Percentiles rank a stretch among this genome's conserved stretches.
phyloP scores from a whole-genome alignment of 1,284 basidiomycete genomes.

The Puccinia brachypodii region DNA sequence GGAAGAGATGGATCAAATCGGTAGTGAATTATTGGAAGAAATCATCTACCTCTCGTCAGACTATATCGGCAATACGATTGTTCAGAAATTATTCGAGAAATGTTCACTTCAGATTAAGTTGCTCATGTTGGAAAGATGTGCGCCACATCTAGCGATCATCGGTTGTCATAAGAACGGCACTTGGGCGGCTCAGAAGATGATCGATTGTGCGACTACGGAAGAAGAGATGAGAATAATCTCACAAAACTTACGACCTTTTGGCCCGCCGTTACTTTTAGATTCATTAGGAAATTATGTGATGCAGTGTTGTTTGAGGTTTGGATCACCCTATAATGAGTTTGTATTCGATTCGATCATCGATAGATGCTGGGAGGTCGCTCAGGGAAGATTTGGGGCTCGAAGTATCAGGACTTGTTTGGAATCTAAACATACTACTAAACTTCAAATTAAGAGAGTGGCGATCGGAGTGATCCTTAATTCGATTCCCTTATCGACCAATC shows the following conservation, averaged over 20 bases:
- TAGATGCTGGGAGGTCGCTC: conserved; percentile 86
- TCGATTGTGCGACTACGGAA: conserved; percentile 85
- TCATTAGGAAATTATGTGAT: conserved; percentile 99
- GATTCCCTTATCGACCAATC: conserved; percentile 94
- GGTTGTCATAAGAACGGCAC: conserved; percentile 99
- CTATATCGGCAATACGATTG: conserved; percentile 96
- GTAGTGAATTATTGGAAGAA: conserved; percentile 80
- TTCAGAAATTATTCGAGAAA: conserved; percentile 74
- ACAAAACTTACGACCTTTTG: conserved; percentile 82
- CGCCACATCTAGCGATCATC: conserved; percentile 92
- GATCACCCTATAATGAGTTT: conserved; percentile 83
- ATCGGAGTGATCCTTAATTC: conserved; percentile 94
- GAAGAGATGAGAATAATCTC: conserved; percentile 84
- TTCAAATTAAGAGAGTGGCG: conserved; percentile 88
- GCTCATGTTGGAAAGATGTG: conserved; percentile 87
- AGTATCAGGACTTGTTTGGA: conserved; percentile 97
- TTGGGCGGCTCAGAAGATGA: conserved; percentile 99
- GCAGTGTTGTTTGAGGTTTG: conserved; percentile 89
- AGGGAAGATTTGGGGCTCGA: conserved; percentile 82
- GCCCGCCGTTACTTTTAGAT: conserved; percentile 89
- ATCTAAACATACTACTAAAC: conserved; percentile 75
- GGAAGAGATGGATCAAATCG: conserved; percentile 85
- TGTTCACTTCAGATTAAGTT: conserved; percentile 75
- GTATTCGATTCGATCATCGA: conserved; percentile 98
- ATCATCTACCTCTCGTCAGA: conserved; percentile 86